phyloP scores from a whole-genome alignment of 331 rosid genomes.

The Telfairia occidentalis region DNA sequence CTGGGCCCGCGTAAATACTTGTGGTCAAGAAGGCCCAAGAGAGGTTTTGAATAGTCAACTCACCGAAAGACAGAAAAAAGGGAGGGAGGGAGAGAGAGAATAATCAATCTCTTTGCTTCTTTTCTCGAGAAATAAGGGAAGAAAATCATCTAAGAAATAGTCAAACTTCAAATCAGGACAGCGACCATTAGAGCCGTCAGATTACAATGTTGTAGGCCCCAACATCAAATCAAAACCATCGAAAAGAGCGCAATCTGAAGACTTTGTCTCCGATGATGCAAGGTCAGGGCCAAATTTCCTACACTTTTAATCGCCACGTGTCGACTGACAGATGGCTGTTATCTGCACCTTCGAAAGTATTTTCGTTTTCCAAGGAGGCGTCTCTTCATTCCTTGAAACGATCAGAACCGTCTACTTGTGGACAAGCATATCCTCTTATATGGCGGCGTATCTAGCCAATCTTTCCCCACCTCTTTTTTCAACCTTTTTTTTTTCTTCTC shows the following conservation, averaged over 20 bases:
- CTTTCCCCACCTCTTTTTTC: not conserved
- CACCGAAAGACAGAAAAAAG: not conserved
- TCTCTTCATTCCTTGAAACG: slow-evolving; percentile 10
- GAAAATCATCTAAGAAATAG: not conserved
- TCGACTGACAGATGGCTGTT: not conserved
- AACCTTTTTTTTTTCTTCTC: too few species aligned
- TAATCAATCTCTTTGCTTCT: not conserved
- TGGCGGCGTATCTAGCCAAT: slow-evolving; percentile 14
- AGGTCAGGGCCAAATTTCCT: not conserved
- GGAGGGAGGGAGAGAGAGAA: not conserved
- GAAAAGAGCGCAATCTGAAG: not conserved
- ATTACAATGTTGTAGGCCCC: not conserved
- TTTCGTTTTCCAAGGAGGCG: slow-evolving; percentile 11
- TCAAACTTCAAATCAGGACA: slow-evolving; percentile 9
- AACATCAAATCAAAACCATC: slow-evolving; percentile 3
- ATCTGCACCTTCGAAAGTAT: not conserved
- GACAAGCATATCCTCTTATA: slow-evolving; percentile 11
- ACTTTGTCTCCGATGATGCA: not conserved
- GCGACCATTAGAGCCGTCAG: not conserved
- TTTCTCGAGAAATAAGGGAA: not conserved
- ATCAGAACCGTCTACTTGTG: slow-evolving; percentile 12
- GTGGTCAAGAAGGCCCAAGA: not conserved
- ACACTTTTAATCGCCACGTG: not conserved
- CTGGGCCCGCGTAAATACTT: not conserved
- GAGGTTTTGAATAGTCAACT: not conserved